Percentiles rank a stretch among this genome's conserved stretches.
phyloP scores from a whole-genome alignment of 2,329 filamentous ascomycete species.

The Xylariaceae sp. region DNA sequence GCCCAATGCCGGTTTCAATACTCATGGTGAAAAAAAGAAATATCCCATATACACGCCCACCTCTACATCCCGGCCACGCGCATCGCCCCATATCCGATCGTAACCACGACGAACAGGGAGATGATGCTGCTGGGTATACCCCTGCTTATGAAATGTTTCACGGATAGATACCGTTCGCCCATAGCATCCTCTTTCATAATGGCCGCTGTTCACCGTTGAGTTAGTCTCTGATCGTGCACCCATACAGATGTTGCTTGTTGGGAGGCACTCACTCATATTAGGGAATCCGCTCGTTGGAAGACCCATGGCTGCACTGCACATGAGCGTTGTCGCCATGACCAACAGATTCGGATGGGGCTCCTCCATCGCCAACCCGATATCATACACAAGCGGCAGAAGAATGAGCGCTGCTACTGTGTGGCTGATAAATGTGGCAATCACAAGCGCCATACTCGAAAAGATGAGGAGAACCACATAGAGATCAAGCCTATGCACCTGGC shows the following conservation, averaged over 20 bases:
- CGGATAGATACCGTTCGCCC: constrained; percentile 84
- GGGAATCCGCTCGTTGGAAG: constrained; percentile 94
- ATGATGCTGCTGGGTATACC: constrained; percentile 84
- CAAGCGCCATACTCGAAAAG: constrained; percentile 77
- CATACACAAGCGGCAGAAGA: constrained; percentile 81
- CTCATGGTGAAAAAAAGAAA: too few species aligned
- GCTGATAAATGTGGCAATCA: constrained; percentile 95
- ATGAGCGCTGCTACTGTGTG: constrained; percentile 96
- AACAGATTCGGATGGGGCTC: constrained; percentile 89
- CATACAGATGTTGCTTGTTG: background rate
- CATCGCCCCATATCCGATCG: constrained; percentile 89
- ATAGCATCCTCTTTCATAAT: constrained; percentile 99
- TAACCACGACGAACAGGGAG: constrained; percentile 76
- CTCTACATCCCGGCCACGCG: constrained; percentile 45
- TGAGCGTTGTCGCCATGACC: constrained; percentile 91
- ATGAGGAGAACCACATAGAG: constrained; percentile 83
- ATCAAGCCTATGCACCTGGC: constrained; percentile 68
- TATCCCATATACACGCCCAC: background rate
- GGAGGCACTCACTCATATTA: constrained; percentile 85
- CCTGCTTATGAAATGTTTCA: constrained; percentile 92
- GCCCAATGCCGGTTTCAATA: background rate
- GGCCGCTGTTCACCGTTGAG: constrained; percentile 49
- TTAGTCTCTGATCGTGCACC: constrained; percentile 15
- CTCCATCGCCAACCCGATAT: constrained; percentile 80
- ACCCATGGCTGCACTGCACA: constrained; percentile 98